Evolutionary conservation across 2,329 filamentous ascomycete genomes (phyloP).

Genomic region (Aschersonia sp.): DNA sequence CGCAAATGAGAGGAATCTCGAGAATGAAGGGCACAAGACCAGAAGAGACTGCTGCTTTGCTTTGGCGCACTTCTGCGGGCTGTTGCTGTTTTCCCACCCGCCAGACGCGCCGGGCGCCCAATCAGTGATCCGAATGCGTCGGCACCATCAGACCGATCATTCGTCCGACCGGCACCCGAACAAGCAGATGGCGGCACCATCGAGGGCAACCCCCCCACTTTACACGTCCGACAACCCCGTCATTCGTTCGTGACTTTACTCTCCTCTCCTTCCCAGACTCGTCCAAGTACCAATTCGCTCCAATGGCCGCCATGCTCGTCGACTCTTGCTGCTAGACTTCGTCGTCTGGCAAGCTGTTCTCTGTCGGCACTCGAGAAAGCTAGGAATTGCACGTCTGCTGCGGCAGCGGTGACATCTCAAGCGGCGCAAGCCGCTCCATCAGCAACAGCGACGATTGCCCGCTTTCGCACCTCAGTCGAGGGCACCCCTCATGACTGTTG

Average conservation of each 20-base stretch:
- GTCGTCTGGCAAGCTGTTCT: constrained; percentile 10
- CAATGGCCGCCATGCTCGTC: constrained; percentile 8
- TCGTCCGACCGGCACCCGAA: too few species aligned
- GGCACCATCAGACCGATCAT: too few species aligned
- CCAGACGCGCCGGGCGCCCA: too few species aligned
- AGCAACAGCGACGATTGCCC: background rate
- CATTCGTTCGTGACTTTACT: background rate
- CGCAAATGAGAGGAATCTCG: too few species aligned
- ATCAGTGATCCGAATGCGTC: too few species aligned
- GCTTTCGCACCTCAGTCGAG: too few species aligned
- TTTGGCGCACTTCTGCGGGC: too few species aligned
- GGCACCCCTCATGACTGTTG: too few species aligned
- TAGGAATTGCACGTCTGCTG: background rate
- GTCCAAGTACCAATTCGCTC: background rate
- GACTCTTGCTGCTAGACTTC: constrained; percentile 10
- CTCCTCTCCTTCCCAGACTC: background rate
- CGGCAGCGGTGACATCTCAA: constrained; percentile 1
- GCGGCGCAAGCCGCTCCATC: background rate
- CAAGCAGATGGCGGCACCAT: background rate
- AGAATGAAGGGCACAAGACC: too few species aligned
- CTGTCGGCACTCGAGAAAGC: constrained; percentile 7
- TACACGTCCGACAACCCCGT: background rate
- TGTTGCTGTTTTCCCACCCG: too few species aligned
- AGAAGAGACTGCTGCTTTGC: too few species aligned
- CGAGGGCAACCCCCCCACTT: background rate